phyloP scores from a whole-genome alignment of 371 early-diverging fungal genomes.

The Mortierella sp. region DNA sequence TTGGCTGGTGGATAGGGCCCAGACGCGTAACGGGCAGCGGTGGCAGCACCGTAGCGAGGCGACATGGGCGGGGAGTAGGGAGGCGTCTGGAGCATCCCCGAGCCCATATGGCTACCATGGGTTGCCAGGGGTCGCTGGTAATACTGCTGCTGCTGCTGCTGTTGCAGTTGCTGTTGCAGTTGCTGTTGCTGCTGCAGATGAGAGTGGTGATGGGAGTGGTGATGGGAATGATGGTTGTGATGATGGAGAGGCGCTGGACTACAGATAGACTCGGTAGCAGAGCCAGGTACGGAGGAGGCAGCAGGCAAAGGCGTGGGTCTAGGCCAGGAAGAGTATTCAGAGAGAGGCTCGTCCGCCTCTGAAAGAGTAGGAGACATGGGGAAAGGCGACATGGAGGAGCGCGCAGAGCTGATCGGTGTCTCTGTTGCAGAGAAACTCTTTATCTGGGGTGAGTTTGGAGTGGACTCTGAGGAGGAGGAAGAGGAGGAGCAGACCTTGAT shows the following conservation, averaged over 20 bases:
- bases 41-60: conserved; percentile 36
- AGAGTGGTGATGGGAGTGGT: no score
- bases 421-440: conserved; percentile 9
- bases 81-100: conserved; percentile 36
- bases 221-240: conserved; percentile 4
- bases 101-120: conserved; percentile 3
- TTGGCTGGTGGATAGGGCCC: conserved; percentile 41
- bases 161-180: neutral
- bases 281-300: conserved; percentile 23
- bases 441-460: neutral
- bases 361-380: conserved; percentile 46
- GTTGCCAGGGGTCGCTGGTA: conserved; percentile 10
- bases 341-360: conserved; percentile 40
- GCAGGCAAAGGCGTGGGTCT: conserved; percentile 49
- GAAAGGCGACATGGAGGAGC: conserved; percentile 50
- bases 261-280: conserved; percentile 3
- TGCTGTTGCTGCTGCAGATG: conserved; percentile 1
- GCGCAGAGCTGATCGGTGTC: conserved; percentile 33
- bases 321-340: conserved; percentile 41
- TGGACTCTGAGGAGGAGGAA: neutral
- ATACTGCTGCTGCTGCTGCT: conserved; percentile 8
- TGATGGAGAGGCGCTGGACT: conserved; percentile 18
- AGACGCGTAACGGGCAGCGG: conserved; percentile 25
- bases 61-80: conserved; percentile 50
- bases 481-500: neutral